phyloP scores from a whole-genome alignment of 768 basidiomycete genomes.

The Rhizopogon rudus region DNA sequence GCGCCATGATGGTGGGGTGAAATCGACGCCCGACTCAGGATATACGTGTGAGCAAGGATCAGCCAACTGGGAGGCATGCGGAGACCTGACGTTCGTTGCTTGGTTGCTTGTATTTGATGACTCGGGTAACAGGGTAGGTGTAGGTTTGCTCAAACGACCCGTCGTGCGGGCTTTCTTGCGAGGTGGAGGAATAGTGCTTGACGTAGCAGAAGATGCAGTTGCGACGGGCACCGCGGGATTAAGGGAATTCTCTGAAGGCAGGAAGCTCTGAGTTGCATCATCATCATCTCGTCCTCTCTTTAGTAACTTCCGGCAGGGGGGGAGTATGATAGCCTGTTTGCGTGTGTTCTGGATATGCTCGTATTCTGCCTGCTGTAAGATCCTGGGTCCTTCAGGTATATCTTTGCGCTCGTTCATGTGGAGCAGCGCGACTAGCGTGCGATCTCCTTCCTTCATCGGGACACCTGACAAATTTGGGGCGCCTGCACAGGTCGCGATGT shows the following conservation, averaged over 20 bases:
- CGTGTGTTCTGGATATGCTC: conserved; percentile 17
- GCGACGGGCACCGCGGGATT: conserved; percentile 1
- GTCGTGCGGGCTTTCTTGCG: conserved; percentile 19
- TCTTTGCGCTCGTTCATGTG: conserved; percentile 3
- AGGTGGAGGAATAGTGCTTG: neutral
- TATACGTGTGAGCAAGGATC: neutral
- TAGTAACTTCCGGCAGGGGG: conserved; percentile 21
- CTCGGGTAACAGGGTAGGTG: neutral
- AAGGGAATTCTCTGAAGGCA: conserved; percentile 1
- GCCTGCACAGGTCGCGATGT: conserved; percentile 19
- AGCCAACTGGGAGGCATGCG: neutral
- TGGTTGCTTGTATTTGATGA: neutral
- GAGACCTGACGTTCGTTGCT: neutral
- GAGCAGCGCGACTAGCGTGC: neutral
- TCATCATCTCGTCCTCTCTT: conserved; percentile 24
- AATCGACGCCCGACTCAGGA: conserved; percentile 9
- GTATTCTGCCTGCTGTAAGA: conserved; percentile 20
- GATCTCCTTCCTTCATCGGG: conserved; percentile 7
- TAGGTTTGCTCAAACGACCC: conserved; percentile 5
- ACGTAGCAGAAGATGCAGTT: neutral
- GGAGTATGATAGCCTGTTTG: conserved; percentile 23
- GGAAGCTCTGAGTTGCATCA: neutral
- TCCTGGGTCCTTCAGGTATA: conserved; percentile 13
- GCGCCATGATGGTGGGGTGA: conserved; percentile 26
- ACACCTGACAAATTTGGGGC: conserved; percentile 5